phyloP scores from a whole-genome alignment of 2,329 filamentous ascomycete species.

The Didymosphaeria variabile region DNA sequence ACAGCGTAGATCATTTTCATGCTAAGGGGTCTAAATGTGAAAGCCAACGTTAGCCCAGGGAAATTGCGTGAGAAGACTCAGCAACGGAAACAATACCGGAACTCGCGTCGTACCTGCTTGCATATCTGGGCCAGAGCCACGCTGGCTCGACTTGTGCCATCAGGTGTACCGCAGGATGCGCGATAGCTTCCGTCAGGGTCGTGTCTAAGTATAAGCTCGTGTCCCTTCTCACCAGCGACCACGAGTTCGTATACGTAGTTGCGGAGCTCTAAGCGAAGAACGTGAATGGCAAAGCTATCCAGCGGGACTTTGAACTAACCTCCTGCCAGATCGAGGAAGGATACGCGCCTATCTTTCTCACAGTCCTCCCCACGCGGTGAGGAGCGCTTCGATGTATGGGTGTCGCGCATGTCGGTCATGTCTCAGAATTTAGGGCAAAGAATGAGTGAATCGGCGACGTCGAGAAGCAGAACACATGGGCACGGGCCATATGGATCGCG shows the following conservation, averaged over 20 bases:
- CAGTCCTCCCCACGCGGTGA: no score
- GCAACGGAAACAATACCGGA: neutral
- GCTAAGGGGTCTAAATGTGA: neutral
- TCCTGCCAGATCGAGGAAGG: neutral
- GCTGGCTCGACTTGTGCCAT: neutral
- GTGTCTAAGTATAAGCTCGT: neutral
- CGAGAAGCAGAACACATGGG: neutral
- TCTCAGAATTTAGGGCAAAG: neutral
- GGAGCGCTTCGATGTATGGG: no score
- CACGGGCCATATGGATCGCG: neutral
- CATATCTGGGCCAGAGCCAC: neutral
- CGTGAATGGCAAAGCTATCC: neutral
- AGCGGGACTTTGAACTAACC: neutral
- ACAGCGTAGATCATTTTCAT: neutral
- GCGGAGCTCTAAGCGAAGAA: neutral
- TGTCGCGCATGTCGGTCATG: neutral
- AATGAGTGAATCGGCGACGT: neutral
- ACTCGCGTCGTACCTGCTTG: neutral
- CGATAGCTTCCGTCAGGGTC: neutral
- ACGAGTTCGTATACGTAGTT: neutral
- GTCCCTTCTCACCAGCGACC: neutral
- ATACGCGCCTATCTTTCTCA: neutral
- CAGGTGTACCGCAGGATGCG: neutral
- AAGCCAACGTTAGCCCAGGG: neutral
- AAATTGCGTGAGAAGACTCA: neutral